Base-by-base conservation (phyloP, 768 basidiomycete species). In the Trametopsis cervina region DNA sequence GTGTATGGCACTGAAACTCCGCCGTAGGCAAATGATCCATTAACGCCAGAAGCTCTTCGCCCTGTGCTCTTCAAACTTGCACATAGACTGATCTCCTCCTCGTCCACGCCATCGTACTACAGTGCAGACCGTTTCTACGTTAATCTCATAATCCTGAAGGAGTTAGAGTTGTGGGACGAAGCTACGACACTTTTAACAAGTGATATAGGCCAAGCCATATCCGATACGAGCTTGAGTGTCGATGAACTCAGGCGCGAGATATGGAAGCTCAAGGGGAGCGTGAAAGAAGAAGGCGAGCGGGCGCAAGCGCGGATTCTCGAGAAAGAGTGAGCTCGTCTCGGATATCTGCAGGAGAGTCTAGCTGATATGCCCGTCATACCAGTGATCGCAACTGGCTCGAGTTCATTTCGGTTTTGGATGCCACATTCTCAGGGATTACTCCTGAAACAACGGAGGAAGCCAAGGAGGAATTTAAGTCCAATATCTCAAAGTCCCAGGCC, bases 321-420 rank as follows among this genome's bases (percentile, higher is more conserved):
- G 46, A 73, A 75, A 57, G 76, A 75, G 85, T 85, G 41, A 53
- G 78, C 62, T 4, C 24, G 38, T 26, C n/a, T n/a, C n/a, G n/a
- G n/a, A n/a, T n/a, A n/a, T n/a, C n/a, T n/a, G n/a, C n/a, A n/a
- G n/a, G n/a, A n/a, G 33, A 5, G 4, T 23, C n/a, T 10, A 20
- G 12, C 10, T 40, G 21, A n/a, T 37, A 11, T 23, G 2, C 23
- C 23, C 21, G 18, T 4, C 2, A 35, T 37, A 15, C 21, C 46
- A 78, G 89, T 29, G 85, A 91, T 57, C 83, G 87, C 29, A 91
- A 91, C 57, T 92, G 90, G 89, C 70, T 88, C 4, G 88, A 89
- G 57, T 89, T 91, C 60, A 62, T 88, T 37, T 76, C 87, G 4
- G 65, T 90, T 18, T 64, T 91, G 4, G 83, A 91, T 52, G 80